Evolutionary conservation across 2,329 filamentous ascomycete genomes (phyloP).

Genomic region (Cladophialophora chaetospira): DNA sequence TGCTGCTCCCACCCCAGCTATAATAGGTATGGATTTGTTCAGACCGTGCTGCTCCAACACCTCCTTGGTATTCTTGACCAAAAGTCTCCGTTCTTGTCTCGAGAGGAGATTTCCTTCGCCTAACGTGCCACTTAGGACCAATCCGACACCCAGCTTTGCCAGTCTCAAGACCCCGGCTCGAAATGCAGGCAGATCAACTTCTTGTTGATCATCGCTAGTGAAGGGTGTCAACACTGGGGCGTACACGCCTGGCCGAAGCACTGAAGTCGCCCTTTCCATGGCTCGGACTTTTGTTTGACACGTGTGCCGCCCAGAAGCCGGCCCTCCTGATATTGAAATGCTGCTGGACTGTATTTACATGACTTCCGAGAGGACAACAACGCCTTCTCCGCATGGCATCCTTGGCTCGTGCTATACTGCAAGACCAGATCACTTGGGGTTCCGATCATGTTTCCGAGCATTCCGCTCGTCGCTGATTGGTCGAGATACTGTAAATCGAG

Average conservation of each 20-base stretch:
- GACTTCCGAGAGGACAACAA: too few species aligned
- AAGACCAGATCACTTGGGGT: too few species aligned
- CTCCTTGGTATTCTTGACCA: background rate
- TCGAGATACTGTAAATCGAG: too few species aligned
- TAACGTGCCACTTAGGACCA: background rate
- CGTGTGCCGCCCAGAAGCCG: too few species aligned
- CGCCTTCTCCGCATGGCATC: too few species aligned
- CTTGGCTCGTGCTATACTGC: too few species aligned
- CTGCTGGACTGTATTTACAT: too few species aligned
- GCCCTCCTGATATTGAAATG: too few species aligned
- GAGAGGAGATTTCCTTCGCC: background rate
- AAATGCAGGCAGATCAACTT: background rate
- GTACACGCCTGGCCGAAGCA: background rate
- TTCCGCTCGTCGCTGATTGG: too few species aligned
- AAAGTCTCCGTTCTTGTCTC: background rate
- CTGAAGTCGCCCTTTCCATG: too few species aligned
- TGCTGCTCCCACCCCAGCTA: background rate
- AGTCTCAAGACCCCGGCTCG: background rate
- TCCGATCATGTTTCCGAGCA: too few species aligned
- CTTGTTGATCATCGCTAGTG: background rate
- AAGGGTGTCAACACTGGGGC: background rate
- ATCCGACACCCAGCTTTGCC: background rate
- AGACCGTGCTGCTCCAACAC: background rate
- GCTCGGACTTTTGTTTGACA: too few species aligned
- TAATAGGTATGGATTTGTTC: background rate